Base-by-base conservation (phyloP, 2,329 filamentous ascomycete genomes). In the Penicillium sp. region DNA sequence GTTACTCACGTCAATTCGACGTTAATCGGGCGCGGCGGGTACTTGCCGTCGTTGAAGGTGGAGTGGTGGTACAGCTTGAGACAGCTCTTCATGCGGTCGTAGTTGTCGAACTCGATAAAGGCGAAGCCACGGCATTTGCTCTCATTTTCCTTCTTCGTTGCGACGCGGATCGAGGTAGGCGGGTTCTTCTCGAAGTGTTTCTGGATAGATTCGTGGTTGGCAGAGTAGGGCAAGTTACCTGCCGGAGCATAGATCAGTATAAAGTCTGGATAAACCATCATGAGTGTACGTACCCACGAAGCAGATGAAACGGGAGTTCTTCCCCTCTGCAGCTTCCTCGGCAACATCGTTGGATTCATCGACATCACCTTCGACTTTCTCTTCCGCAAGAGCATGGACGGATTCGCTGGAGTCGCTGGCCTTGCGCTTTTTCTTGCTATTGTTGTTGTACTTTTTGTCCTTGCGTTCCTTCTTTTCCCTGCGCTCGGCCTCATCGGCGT, bases 51-150 rank as follows among this genome's bases (percentile, higher is more conserved):
- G 42, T 78, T 69, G 60, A 95, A 93, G 47, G 75, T 74, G 42
- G 79, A 84, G 68, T 95, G 89, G 67, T 96, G 89, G 67, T 90
- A 90, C 48, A 87, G 79, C 65, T 89, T 85, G 44, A 96, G 73
- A 59, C 87, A 94, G 20, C 86, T 92, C 72, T 93, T 85, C 87
- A 95, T 93, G 59, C 84, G 79, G 65, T 89, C 84, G 67, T 82
- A 93, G 51, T 80, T 76, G 48, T 80, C 80, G 60, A 95, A 96
- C 65, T 96, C 90, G 52, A 96, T 72, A 64, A 95, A 94, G 4
- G 85, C 87, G 55, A 84, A 83, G 23, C 87, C 85, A 51, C 82
- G 82, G 56, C 78, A 82, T 48, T 80, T 77, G 37, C 22, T 43
- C 23, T 70, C 72, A 47, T 79, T 71, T 37, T 70, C 69, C 50